Conservation (phyloP, 2,329 filamentous ascomycete species). For the Xylaria sp. region DNA sequence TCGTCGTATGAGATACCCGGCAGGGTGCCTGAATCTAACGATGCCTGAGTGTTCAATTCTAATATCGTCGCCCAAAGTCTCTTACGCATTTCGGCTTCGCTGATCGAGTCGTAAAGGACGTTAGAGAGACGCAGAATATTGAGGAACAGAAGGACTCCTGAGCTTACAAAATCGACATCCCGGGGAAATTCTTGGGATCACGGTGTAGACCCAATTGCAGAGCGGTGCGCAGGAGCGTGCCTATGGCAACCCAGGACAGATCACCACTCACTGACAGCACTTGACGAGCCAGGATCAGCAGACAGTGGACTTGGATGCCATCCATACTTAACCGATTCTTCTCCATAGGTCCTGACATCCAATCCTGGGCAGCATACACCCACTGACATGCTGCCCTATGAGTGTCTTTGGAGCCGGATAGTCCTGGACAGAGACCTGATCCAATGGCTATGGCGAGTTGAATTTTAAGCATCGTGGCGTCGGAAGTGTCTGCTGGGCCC, state of each 20-base stretch:
- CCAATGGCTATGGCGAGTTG: conserved; percentile 70
- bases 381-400: conserved; percentile 64
- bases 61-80: conserved; percentile 65
- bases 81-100: conserved; percentile 59
- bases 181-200: conserved; percentile 57
- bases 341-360: conserved; percentile 63
- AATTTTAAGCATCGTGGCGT: conserved; percentile 64
- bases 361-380: conserved; percentile 68
- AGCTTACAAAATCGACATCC: conserved; percentile 46
- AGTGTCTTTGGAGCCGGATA: conserved; percentile 61
- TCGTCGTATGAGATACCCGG: conserved; percentile 57
- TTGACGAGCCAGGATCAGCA: conserved; percentile 59
- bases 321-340: conserved; percentile 63
- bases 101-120: neutral
- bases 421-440: conserved; percentile 46
- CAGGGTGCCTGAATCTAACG: conserved; percentile 58
- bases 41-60: conserved; percentile 59
- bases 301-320: conserved; percentile 60
- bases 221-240: conserved; percentile 57
- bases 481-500: conserved; percentile 47
- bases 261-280: conserved; percentile 55
- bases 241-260: conserved; percentile 60
- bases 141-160: too few relatives aligned
- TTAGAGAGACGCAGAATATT: neutral
- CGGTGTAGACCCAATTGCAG: conserved; percentile 63